Conservation (phyloP, 306 rosid genomes). For the Vicia sativa region DNA sequence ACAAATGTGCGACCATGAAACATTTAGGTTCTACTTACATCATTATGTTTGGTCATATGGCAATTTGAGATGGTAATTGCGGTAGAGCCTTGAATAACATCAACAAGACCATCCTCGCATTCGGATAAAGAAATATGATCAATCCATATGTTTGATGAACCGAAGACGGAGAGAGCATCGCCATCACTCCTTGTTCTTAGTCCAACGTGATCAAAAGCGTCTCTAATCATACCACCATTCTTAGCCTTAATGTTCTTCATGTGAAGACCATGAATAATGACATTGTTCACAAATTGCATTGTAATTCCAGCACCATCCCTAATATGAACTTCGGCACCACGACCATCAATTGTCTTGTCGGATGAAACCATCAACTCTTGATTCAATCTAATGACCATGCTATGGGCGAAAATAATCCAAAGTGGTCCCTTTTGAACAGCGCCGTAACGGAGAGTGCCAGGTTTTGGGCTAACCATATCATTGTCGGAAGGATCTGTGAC, state of each 20-base stretch:
- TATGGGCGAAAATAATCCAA: constrained; percentile 67
- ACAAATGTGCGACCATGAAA: no score
- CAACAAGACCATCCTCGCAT: constrained; percentile 72
- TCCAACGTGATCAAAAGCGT: constrained; percentile 56
- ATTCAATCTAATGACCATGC: constrained; percentile 61
- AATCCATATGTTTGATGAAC: constrained; percentile 73
- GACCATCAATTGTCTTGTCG: constrained; percentile 88
- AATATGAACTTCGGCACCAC: constrained; percentile 66
- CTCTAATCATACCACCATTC: constrained; percentile 69
- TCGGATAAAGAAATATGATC: constrained; percentile 76
- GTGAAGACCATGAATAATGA: constrained; percentile 68
- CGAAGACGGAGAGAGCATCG: constrained; percentile 71
- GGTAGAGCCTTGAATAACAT: constrained; percentile 68
- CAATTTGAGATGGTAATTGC: constrained; percentile 80
- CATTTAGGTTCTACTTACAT: constrained; percentile 44
- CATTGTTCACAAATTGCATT: constrained; percentile 54
- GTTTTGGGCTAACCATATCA: constrained; percentile 48
- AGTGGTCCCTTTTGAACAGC: constrained; percentile 57
- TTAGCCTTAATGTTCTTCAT: constrained; percentile 35
- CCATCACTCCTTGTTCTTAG: constrained; percentile 62
- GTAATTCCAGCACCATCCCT: constrained; percentile 65
- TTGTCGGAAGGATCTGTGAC: constrained; percentile 67
- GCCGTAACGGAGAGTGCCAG: constrained; percentile 68
- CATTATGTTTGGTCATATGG: constrained; percentile 70
- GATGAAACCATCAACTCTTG: constrained; percentile 63